These are phyloP conservation scores for Fusarium aywerte DNA, from an alignment of 2,329 filamentous ascomycete species.

Conservation along the genomic window DNA sequence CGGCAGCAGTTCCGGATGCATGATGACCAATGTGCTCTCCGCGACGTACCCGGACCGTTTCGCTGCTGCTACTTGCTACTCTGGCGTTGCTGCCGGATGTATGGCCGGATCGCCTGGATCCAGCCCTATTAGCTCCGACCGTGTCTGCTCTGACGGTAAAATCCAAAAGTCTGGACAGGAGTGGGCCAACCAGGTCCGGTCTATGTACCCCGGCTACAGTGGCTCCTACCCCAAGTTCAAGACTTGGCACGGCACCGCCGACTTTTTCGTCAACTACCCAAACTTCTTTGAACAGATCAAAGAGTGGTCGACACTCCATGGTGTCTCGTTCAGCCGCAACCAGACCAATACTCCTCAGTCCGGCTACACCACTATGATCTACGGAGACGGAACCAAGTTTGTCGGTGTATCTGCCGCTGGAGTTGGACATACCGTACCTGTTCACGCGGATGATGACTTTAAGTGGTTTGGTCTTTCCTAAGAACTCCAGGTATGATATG, in stretches of 20 bases:
- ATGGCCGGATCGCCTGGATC: conserved; percentile 51
- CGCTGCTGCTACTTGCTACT: conserved; percentile 61
- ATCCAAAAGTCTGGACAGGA: conserved; percentile 53
- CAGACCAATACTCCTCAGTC: neutral
- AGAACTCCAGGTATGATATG: too few species aligned
- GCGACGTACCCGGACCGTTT: conserved; percentile 67
- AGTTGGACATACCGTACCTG: conserved; percentile 6
- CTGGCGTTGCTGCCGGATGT: conserved; percentile 67
- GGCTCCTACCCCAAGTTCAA: conserved; percentile 66
- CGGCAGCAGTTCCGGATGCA: conserved; percentile 45
- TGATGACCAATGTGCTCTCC: conserved; percentile 57
- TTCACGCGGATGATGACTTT: conserved; percentile 1
- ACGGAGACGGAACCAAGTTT: conserved; percentile 11
- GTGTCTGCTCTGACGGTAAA: conserved; percentile 64
- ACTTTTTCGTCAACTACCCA: conserved; percentile 60
- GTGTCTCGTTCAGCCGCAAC: neutral
- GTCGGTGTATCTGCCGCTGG: conserved; percentile 11
- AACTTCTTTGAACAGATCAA: conserved; percentile 69
- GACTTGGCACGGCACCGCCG: conserved; percentile 66
- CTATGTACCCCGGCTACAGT: conserved; percentile 62
- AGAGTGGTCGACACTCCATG: conserved; percentile 54
- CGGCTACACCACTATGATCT: conserved; percentile 3
- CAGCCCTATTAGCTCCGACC: conserved; percentile 53
- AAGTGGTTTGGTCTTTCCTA: neutral
- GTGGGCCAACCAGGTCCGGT: conserved; percentile 55